Evolutionary conservation across 352 stramenopile genomes (phyloP), one percentile per base, ranked within the genome.

Genomic region (Phytophthora podocarpi): DNA sequence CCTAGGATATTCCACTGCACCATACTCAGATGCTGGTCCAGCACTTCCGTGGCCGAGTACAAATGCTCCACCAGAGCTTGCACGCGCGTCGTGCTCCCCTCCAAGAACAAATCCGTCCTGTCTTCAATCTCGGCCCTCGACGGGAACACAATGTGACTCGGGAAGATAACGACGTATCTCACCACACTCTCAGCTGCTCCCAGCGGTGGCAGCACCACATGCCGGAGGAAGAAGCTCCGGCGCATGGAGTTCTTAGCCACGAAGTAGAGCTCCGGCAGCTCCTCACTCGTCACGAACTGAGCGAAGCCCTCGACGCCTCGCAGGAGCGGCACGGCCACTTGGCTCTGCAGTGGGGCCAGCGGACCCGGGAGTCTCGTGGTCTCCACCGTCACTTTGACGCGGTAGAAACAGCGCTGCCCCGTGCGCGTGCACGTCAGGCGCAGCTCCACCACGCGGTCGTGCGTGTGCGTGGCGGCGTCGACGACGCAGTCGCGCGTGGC

Each of bases 1-100:
- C 85, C 85, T 2, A 94, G 52, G 43, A 94, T 93, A 34, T 94
- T 94, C 85, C 85, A 94, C 68, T 94, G 85, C 15, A 93, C 83
- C 83, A 93, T 94, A 32, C 82, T 91, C 72, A 85, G 82, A 42
- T 92, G 83, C 63, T 93, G 81, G 58, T 94, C 85, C 49, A 94
- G 57, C 26, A 91, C 82, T 41, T 92, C 83, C 2, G 83, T 94
- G 15, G 85, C 85, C 32, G 85, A 94, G 66, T 94, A 94, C 36
- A 94, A 74, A 39, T 91, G 78, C 64, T 94, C 85, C 59, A 94
- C 83, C 11, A 93, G 42, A 12, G 74, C 69, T 67, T 93, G 82
- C 8, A 91, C 72, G 15, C 82, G 82, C 10, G 69, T 88, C 2
- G 83, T 93, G 20, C 82, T 92, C 21, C 89, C 81, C 30, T 90